Conservation (phyloP, 1,139 yeast genomes). For the Cylindricascospora bacillispora region DNA sequence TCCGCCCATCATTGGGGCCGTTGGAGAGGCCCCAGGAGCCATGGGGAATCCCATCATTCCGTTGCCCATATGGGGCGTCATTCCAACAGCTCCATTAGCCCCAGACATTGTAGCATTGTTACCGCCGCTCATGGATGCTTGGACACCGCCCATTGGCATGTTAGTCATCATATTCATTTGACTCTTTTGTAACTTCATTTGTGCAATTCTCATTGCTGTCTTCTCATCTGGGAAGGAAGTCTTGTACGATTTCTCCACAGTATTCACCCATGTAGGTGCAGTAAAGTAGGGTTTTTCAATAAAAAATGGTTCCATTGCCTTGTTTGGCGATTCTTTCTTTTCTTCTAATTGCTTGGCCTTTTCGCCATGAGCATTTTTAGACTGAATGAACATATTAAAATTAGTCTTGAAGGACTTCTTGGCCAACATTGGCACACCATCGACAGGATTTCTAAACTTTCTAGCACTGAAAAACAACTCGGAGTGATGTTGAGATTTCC, state of each 20-base stretch:
- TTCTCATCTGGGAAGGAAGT: conserved; percentile 32
- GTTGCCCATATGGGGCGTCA: conserved; percentile 3
- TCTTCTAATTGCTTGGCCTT: conserved; percentile 7
- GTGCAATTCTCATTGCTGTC: conserved; percentile 19
- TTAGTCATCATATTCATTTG: conserved; percentile 18
- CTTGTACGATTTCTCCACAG: conserved; percentile 42
- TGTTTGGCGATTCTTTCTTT: conserved; percentile 7
- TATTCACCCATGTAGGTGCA: conserved; percentile 69
- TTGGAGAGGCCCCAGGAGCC: conserved; percentile 14
- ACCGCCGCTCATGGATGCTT: conserved; percentile 16
- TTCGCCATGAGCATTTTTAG: conserved; percentile 25
- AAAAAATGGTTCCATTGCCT: conserved; percentile 25
- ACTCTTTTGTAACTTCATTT: conserved; percentile 23
- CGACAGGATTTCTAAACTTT: conserved; percentile 27
- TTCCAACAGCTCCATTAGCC: background rate
- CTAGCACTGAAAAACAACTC: conserved; percentile 21
- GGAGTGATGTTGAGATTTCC: conserved; percentile 14
- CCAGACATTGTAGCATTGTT: background rate
- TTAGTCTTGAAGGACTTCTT: conserved; percentile 27
- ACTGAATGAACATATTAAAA: conserved; percentile 45
- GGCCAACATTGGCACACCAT: background rate
- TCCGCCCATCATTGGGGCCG: conserved; percentile 20
- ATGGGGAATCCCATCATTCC: conserved; percentile 18
- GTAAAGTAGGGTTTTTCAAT: conserved; percentile 59
- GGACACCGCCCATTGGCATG: conserved; percentile 11